Evolutionary conservation across 148 eudicot genomes (phyloP).

Genomic region (Camellia sinensis): DNA sequence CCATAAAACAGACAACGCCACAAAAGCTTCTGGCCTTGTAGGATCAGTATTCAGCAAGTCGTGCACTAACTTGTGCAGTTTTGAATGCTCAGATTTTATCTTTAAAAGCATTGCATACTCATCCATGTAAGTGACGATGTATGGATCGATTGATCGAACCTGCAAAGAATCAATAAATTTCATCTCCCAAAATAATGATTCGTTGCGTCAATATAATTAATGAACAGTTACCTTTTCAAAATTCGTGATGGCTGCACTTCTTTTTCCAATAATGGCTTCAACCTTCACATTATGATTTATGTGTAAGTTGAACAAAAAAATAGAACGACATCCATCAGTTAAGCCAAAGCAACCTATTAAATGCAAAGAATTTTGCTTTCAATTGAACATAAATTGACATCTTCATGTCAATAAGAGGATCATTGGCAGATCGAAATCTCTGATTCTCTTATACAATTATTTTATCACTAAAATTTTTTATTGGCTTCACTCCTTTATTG

Average conservation of each 20-base stretch:
- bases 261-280: constrained; percentile 78
- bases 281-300: constrained; percentile 45
- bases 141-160: constrained; percentile 92
- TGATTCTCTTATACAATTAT: neutral
- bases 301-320: neutral
- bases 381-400: neutral
- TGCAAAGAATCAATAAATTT: constrained; percentile 26
- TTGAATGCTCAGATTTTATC: constrained; percentile 66
- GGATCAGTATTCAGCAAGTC: constrained; percentile 84
- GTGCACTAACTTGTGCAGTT: constrained; percentile 86
- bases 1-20: constrained; percentile 89
- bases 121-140: constrained; percentile 81
- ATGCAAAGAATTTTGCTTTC: neutral
- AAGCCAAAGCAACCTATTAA: neutral
- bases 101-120: constrained; percentile 98
- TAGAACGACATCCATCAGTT: neutral
- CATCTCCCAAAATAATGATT: neutral
- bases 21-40: constrained; percentile 86
- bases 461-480: neutral
- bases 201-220: neutral
- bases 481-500: constrained; percentile 1
- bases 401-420: neutral
- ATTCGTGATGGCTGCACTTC: constrained; percentile 75
- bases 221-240: constrained; percentile 71
- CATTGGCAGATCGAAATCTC: neutral